These are phyloP conservation scores for Pleurozium schreberi DNA, from an alignment of 225 moss, liverwort and hornwort genomes.

Conservation along the genomic window DNA sequence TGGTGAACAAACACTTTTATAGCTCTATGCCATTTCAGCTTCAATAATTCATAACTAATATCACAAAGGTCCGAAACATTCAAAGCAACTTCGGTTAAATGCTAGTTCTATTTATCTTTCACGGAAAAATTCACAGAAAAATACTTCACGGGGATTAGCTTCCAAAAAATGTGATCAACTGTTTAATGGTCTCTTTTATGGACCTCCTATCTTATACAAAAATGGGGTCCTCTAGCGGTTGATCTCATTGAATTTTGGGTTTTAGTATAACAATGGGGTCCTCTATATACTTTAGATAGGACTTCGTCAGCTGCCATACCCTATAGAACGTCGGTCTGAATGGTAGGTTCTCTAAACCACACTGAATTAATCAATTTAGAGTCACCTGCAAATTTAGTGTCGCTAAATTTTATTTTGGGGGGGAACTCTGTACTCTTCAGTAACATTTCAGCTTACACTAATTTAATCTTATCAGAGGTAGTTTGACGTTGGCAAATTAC, in stretches of 20 bases:
- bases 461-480: neutral
- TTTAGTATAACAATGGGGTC: neutral
- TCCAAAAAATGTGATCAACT: neutral
- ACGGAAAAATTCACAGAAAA: neutral
- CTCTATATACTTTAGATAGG: neutral
- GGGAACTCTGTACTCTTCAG: neutral
- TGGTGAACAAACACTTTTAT: neutral
- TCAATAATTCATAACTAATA: no score
- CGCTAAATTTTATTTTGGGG: neutral
- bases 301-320: neutral
- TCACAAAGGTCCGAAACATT: neutral
- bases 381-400: neutral
- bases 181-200: neutral
- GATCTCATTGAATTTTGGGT: neutral
- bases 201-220: neutral
- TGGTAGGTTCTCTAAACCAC: neutral
- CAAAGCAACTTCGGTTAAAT: neutral
- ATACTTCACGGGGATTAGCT: neutral
- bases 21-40: neutral
- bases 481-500: neutral
- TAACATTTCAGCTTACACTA: neutral
- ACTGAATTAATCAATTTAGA: neutral
- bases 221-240: neutral
- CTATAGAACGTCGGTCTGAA: neutral
- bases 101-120: neutral